phyloP scores from a whole-genome alignment of 768 basidiomycete genomes.

The Pleurotus tuoliensis region DNA sequence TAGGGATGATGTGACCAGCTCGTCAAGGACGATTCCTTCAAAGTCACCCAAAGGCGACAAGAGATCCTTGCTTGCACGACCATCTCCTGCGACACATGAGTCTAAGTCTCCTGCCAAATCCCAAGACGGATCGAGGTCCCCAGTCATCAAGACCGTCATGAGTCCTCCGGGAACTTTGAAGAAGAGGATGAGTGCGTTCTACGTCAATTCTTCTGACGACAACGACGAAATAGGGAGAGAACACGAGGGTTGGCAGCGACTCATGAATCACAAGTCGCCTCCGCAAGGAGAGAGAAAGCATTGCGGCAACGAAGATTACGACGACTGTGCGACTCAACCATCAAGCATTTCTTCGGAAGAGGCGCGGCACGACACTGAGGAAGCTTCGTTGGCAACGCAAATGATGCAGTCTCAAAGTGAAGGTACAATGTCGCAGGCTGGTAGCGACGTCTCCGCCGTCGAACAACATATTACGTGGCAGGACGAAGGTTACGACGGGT shows the following conservation, averaged over 20 bases:
- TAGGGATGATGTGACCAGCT: not conserved
- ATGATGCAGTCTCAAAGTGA: conserved; percentile 5
- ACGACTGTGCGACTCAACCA: too few species aligned
- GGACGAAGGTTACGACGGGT: conserved; percentile 29
- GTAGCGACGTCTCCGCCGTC: conserved; percentile 46
- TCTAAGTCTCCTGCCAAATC: not conserved
- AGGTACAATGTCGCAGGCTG: conserved; percentile 29
- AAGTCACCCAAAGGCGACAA: not conserved
- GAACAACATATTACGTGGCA: conserved; percentile 35
- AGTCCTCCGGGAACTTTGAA: not conserved
- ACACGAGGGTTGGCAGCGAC: not conserved
- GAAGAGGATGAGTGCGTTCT: conserved; percentile 3
- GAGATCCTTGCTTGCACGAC: not conserved
- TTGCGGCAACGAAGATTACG: not conserved
- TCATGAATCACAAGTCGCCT: not conserved
- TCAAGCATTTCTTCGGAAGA: too few species aligned
- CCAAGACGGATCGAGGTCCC: not conserved
- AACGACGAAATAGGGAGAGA: not conserved
- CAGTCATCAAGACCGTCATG: not conserved
- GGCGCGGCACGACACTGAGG: conserved; percentile 16
- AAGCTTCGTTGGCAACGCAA: conserved; percentile 14
- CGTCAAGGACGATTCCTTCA: not conserved
- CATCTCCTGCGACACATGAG: not conserved
- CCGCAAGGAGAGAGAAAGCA: not conserved
- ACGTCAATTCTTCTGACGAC: not conserved